phyloP scores from a whole-genome alignment of 2,329 filamentous ascomycete genomes.

The Neocatenulostroma microsporum region DNA sequence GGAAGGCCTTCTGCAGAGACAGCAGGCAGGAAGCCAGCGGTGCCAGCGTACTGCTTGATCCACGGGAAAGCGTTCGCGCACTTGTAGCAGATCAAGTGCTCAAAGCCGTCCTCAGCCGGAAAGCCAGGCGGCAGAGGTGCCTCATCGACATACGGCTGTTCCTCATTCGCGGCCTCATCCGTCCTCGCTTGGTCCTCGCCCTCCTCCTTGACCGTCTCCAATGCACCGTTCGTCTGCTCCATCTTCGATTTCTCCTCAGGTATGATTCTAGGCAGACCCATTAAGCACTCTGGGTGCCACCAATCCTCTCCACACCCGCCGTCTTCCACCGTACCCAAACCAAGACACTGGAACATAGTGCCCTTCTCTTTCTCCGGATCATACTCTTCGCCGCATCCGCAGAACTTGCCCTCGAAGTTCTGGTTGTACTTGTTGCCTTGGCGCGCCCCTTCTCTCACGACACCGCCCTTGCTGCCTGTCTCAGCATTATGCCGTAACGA shows the following conservation, averaged over 20 bases:
- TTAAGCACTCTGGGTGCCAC: constrained; percentile 91
- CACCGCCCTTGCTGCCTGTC: constrained; percentile 68
- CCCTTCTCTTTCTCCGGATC: constrained; percentile 83
- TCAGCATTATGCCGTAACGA: constrained; percentile 62
- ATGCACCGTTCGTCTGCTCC: constrained; percentile 11
- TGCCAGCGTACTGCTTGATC: constrained; percentile 81
- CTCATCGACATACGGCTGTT: constrained; percentile 36
- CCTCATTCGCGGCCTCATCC: constrained; percentile 34
- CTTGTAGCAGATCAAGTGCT: constrained; percentile 87
- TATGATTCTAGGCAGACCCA: constrained; percentile 68
- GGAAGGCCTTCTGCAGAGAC: constrained; percentile 43
- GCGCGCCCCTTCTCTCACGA: constrained; percentile 66
- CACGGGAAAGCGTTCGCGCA: constrained; percentile 82
- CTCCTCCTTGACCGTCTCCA: constrained; percentile 25
- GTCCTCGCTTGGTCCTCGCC: constrained; percentile 26
- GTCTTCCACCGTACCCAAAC: constrained; percentile 67
- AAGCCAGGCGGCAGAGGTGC: constrained; percentile 74
- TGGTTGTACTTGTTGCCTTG: constrained; percentile 84
- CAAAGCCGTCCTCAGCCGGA: constrained; percentile 80
- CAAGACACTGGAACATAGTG: constrained; percentile 96
- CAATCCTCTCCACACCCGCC: constrained; percentile 95
- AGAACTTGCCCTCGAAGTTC: constrained; percentile 90
- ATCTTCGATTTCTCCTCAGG: constrained; percentile 16
- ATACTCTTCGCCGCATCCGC: constrained; percentile 80
- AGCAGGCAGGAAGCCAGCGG: constrained; percentile 68